Evolutionary conservation across 2,329 filamentous ascomycete species (phyloP).

Genomic region (Stachybotrys echinatus): DNA sequence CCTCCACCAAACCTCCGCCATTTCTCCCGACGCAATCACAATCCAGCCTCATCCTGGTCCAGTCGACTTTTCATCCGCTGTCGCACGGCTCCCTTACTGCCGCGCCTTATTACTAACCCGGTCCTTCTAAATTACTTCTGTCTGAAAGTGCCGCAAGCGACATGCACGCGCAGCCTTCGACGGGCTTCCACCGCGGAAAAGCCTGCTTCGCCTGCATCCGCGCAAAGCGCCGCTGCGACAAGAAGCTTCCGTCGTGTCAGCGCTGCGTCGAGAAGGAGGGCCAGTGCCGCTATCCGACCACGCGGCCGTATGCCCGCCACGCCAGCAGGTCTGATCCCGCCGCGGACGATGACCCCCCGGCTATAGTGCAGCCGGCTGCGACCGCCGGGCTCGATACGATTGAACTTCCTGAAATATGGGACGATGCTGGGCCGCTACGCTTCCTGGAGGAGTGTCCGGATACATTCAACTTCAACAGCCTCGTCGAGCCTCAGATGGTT

Average conservation of each 20-base stretch:
- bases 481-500: too few relatives aligned
- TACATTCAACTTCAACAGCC: too few relatives aligned
- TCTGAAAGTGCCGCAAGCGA: background rate
- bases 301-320: slow-evolving; percentile 6
- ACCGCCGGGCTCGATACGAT: too few relatives aligned
- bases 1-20: background rate
- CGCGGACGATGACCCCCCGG: too few relatives aligned
- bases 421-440: too few relatives aligned
- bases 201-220: slow-evolving; percentile 28
- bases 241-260: slow-evolving; percentile 23
- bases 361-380: too few relatives aligned
- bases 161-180: slow-evolving; percentile 3
- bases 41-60: too few relatives aligned
- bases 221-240: slow-evolving; percentile 31
- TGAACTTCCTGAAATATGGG: too few relatives aligned
- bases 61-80: too few relatives aligned
- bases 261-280: slow-evolving; percentile 21
- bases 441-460: too few relatives aligned
- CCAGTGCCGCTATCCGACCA: slow-evolving; percentile 10
- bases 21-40: too few relatives aligned
- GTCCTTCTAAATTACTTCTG: background rate
- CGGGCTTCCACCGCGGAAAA: slow-evolving; percentile 16
- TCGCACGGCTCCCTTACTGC: background rate
- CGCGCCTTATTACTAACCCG: too few relatives aligned
- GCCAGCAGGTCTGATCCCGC: background rate